Evolutionary conservation across 306 rosid species (phyloP).

Genomic region (Clitoria ternatea): DNA sequence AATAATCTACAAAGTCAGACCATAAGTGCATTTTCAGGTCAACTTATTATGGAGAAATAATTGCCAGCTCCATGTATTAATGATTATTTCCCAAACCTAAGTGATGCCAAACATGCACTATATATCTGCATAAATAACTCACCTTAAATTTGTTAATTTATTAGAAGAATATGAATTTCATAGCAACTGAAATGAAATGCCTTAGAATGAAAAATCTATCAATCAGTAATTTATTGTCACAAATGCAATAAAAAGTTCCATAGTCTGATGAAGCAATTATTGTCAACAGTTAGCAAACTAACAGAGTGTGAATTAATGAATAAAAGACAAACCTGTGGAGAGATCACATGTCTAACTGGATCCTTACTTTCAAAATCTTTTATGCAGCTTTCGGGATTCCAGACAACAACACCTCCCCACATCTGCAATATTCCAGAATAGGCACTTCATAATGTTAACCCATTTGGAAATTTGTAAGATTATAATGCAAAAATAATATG

Average conservation of each 20-base stretch:
- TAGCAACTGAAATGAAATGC: slow-evolving; percentile 15
- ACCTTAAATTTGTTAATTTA: neutral
- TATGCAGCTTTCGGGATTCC: slow-evolving; percentile 71
- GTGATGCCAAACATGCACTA: neutral
- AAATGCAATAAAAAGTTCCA: slow-evolving; percentile 16
- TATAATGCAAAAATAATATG: neutral
- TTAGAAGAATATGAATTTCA: neutral
- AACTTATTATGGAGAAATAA: neutral
- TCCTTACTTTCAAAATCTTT: slow-evolving; percentile 45
- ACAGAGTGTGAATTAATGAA: slow-evolving; percentile 8
- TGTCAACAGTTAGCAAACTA: neutral
- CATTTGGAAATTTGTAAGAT: slow-evolving; percentile 7
- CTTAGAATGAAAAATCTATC: neutral
- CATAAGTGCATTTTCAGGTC: neutral
- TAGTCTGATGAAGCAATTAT: neutral
- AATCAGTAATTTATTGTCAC: neutral
- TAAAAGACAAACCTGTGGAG: slow-evolving; percentile 55
- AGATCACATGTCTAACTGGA: slow-evolving; percentile 49
- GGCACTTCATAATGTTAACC: slow-evolving; percentile 11
- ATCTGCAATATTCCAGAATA: slow-evolving; percentile 49
- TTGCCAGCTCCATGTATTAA: neutral
- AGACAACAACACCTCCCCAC: slow-evolving; percentile 97
- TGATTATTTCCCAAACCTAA: neutral
- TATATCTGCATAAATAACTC: neutral
- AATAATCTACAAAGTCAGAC: slow-evolving; percentile 6